These are phyloP conservation scores for Perkinsus olseni DNA, from an alignment of 169 alveolate species.

Conservation along the genomic window DNA sequence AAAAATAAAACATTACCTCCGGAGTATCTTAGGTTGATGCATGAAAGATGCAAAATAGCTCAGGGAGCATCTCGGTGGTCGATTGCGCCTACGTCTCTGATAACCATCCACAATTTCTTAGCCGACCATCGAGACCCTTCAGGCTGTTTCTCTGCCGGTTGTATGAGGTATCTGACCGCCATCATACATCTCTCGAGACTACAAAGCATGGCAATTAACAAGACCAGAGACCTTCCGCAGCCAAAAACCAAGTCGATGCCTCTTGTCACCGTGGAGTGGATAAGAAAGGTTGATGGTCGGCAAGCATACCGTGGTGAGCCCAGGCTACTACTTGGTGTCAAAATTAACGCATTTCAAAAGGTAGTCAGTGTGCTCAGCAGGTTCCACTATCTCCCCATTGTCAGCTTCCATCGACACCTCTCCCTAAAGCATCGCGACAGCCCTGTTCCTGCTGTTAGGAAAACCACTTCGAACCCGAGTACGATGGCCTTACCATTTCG, in stretches of 20 bases:
- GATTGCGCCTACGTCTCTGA: constrained; percentile 62
- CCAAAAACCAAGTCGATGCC: too few species aligned
- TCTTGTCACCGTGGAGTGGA: too few species aligned
- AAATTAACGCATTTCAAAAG: background rate
- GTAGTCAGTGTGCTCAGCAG: background rate
- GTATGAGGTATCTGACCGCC: background rate
- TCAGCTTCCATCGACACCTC: background rate
- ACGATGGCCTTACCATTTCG: background rate
- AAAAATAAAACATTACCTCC: background rate
- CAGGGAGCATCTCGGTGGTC: constrained; percentile 24
- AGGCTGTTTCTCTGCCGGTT: background rate
- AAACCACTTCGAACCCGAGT: too few species aligned
- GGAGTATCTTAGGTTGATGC: background rate
- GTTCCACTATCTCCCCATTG: background rate
- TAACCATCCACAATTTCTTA: constrained; percentile 80
- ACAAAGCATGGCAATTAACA: too few species aligned
- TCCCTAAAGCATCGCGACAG: background rate
- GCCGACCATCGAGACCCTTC: constrained; percentile 37
- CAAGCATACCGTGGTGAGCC: background rate
- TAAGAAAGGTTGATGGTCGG: too few species aligned
- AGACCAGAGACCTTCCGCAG: too few species aligned
- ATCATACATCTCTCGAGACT: too few species aligned
- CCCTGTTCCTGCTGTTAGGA: too few species aligned
- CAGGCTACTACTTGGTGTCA: background rate
- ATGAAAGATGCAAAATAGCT: background rate